A percentile compares a stretch with the other conserved stretches of the same genome.
Evolutionary conservation across 768 basidiomycete genomes (phyloP).

Genomic region (Phlebiopsis flavidoalba): DNA sequence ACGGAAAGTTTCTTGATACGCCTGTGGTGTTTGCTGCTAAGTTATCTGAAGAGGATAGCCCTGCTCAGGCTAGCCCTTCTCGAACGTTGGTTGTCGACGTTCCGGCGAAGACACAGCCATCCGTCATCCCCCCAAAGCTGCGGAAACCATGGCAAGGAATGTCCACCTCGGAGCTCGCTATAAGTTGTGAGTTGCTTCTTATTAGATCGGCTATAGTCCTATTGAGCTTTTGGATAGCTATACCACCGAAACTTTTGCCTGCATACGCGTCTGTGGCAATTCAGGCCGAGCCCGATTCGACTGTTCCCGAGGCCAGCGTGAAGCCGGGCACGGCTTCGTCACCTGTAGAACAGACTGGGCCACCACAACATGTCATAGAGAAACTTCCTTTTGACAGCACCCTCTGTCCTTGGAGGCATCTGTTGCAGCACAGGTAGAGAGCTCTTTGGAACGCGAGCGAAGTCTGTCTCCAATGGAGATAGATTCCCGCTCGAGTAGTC

Average conservation of each 20-base stretch:
- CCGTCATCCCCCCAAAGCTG: conserved; percentile 57
- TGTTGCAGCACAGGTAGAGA: not conserved
- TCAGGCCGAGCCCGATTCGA: not conserved
- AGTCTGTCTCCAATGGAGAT: conserved; percentile 63
- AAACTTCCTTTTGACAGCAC: not conserved
- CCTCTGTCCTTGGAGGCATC: not conserved
- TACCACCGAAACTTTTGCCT: not conserved
- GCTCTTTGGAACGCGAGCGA: conserved; percentile 28
- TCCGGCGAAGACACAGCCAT: not conserved
- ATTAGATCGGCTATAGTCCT: not conserved
- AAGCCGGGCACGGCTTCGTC: not conserved
- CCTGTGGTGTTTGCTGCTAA: conserved; percentile 57
- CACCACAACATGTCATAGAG: not conserved
- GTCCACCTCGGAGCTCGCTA: not conserved
- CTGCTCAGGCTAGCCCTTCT: conserved; percentile 15
- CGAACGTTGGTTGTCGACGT: not conserved
- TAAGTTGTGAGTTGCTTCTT: not conserved
- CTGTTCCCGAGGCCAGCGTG: not conserved
- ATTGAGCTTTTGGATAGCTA: not conserved
- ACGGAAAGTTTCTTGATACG: conserved; percentile 50
- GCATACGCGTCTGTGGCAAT: conserved; percentile 5
- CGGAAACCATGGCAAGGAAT: conserved; percentile 46
- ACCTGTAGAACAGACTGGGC: too few relatives aligned
- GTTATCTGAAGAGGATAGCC: conserved; percentile 20
- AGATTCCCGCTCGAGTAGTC: conserved; percentile 40